Evolutionary conservation across 441 rosid genomes (phyloP), one percentile per base, ranked within the genome.

Genomic region (Geranium incanum): DNA sequence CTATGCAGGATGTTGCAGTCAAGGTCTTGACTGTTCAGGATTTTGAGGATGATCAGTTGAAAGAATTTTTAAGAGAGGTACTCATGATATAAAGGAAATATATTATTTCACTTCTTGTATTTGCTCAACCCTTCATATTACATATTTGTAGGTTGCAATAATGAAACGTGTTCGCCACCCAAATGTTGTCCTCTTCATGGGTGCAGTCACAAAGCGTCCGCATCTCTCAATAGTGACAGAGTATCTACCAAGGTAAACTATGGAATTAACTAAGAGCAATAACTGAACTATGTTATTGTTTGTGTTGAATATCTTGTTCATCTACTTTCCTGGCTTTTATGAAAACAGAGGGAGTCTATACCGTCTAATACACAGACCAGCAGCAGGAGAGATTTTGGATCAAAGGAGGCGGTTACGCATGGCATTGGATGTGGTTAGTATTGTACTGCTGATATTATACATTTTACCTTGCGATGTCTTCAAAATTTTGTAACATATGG

Each of bases 91-190:
- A 62, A 62, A 18, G 16, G 66, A 62, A 18, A 15, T 16, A 39
- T 7, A 4, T 4, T 39, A 39, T 39, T 39, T 4, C 43, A 39
- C 5, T 39, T 39, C 8, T 1, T 39, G 43, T 39, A 39, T 39
- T 19, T 62, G 63, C 13, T 18, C n/a, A 62, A 62, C 2, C 6
- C 0, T 5, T 8, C 45, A 28, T 67, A 39, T 45, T 69, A 4
- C 13, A 11, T 57, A 62, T 55, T 67, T 76, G 41, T 71, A 94
- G 99, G 99, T 94, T 79, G 92, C 97, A 36, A 94, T 94, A 77
- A 90, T 94, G 99, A 94, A 91, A 82, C 94, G 97, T 4, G 89
- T 94, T 16, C 92, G 99, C 71, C 99, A 94, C 84, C 97, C 97
- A 64, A 91, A 92, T 80, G 95, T 94, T 59, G 99, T 94, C 81